Percentiles rank a stretch among this genome's conserved stretches.
These are phyloP conservation scores for Trapa bicornis DNA, from an alignment of 345 rosid genomes.

Conservation along the genomic window DNA sequence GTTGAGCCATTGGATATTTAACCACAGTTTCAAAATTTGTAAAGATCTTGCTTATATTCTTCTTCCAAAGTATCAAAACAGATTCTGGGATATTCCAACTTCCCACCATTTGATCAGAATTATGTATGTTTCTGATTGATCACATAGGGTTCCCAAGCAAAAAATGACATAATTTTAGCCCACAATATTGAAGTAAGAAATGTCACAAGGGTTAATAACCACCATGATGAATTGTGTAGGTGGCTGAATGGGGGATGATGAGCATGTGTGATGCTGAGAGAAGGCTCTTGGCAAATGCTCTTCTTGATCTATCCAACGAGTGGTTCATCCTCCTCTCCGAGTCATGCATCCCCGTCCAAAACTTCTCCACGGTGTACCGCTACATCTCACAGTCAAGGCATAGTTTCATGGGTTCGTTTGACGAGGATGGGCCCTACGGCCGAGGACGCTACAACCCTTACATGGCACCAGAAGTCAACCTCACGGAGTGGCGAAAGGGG, in stretches of 20 bases:
- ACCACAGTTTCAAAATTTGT: not conserved
- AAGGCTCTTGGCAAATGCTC: slow-evolving; percentile 75
- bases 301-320: slow-evolving; percentile 78
- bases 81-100: not conserved
- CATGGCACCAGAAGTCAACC: slow-evolving; percentile 59
- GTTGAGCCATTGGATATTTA: not conserved
- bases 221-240: slow-evolving; percentile 22
- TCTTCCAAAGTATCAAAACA: not conserved
- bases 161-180: not conserved
- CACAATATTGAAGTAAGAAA: not conserved
- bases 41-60: not conserved
- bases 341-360: slow-evolving; percentile 77
- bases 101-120: not conserved
- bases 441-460: slow-evolving; percentile 56
- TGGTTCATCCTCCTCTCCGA: slow-evolving; percentile 85
- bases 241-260: slow-evolving; percentile 84
- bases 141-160: not conserved
- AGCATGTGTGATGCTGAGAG: slow-evolving; percentile 94
- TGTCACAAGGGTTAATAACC: not conserved
- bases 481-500: slow-evolving; percentile 86
- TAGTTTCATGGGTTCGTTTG: slow-evolving; percentile 75
- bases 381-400: slow-evolving; percentile 48
- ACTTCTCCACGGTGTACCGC: slow-evolving; percentile 44
- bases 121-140: not conserved
- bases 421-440: slow-evolving; percentile 65